Evolutionary conservation across 371 early-diverging fungal genomes (phyloP), one percentile per base, ranked within the genome.

Genomic region (Furculomyces boomerangus): DNA sequence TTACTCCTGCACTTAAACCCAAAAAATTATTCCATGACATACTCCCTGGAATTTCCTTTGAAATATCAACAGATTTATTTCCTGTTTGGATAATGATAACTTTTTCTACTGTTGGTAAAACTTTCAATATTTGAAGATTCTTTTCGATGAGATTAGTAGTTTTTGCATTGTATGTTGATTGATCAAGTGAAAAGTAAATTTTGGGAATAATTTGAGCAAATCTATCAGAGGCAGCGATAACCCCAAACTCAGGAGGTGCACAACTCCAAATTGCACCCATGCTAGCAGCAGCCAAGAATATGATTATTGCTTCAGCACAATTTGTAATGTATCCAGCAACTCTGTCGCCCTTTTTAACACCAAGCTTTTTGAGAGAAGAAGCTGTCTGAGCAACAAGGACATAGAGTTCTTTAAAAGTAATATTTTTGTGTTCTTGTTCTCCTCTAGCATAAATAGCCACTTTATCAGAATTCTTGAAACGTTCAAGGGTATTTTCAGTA

Each of bases 261-360:
- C 81, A 81, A 57, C 80, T 71, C 28, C n/a, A 98, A 47, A 96
- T 82, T 24, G 93, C 90, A n/a, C 99, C 99, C 37, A 98, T 72
- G 55, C 89, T 80, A 2, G 90, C 78, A 16, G 93, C 79, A 2
- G 98, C 96, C 20, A 99, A 72, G 79, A 94, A 86, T 40, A 81
- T 80, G 53, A 94, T 65, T 10, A 87, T 78, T 0, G 93, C 86
- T 54, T 93, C 85, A 3, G 79, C 63, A 39, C 81, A 80, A 70
- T 96, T 95, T 27, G 97, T 84, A 57, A 93, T 79, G 65, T 94
- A 98, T 1, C 84, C 92, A 39, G 87, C 88, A 0, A 98, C 85
- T n/a, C 92, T 77, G 62, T 98, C 97, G 18, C 93, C 95, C 35
- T 72, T 68, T 39, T 60, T 60, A 7, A 98, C 70, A n/a, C 93